A percentile compares a stretch with the other conserved stretches of the same genome.
phyloP scores from a whole-genome alignment of 495 filamentous ascomycete genomes.

The Penicillium canescens region DNA sequence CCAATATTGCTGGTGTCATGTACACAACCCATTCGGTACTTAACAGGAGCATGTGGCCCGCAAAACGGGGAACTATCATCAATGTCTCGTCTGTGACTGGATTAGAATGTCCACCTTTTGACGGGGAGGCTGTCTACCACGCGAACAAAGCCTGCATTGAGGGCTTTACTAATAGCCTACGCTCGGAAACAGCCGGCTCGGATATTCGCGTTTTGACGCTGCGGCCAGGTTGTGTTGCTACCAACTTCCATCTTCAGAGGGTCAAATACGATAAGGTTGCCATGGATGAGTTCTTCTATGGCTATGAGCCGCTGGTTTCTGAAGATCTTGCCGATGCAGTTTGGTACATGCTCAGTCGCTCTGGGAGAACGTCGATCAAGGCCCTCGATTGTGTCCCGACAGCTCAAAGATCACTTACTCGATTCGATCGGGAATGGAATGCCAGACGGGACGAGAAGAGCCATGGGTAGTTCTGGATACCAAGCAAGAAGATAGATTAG shows the following conservation, averaged over 20 bases:
- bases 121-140: constrained; percentile 35
- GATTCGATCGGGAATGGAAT: too few species aligned
- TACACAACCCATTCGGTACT: constrained; percentile 30
- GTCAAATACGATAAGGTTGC: constrained; percentile 28
- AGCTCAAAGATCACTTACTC: too few species aligned
- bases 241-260: constrained; percentile 33
- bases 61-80: constrained; percentile 31
- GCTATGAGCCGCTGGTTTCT: too few species aligned
- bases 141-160: constrained; percentile 35
- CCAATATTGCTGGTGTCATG: constrained; percentile 35
- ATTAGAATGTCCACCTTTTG: constrained; percentile 31
- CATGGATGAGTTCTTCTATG: constrained; percentile 22
- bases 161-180: constrained; percentile 33
- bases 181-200: constrained; percentile 27
- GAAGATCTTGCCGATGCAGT: too few species aligned
- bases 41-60: constrained; percentile 23
- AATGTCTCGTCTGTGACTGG: constrained; percentile 35
- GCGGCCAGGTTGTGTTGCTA: constrained; percentile 32
- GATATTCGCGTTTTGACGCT: constrained; percentile 33
- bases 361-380: too few species aligned
- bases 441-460: too few species aligned
- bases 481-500: too few species aligned
- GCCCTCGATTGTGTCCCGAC: too few species aligned
- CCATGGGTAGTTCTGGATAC: too few species aligned
- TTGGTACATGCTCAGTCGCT: too few species aligned